Evolutionary conservation across 1,284 basidiomycete species (phyloP), one percentile per base, ranked within the genome.

Genomic region (Anthracocystis walkeri): DNA sequence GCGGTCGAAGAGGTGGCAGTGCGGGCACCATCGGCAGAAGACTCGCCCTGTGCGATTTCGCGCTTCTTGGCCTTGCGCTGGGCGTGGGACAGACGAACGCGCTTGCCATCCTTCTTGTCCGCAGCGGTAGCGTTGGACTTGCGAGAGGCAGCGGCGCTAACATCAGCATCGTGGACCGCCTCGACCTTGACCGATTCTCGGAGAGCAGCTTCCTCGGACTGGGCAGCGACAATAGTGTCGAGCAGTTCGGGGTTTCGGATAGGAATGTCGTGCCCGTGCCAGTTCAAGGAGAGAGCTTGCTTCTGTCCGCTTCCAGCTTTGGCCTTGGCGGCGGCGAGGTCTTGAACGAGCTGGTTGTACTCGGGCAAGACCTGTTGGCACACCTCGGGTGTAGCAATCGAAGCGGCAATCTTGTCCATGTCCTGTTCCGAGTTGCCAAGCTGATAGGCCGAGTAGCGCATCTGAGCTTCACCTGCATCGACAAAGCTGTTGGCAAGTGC

Each of bases 161-260:
- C 48, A 3, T 57, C 59, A 14, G 63, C 56, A 14, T 64, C 54
- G 18, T 25, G 45, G 35, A 70, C 42, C 7, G 70, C 65, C 41
- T 70, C 75, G 58, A 68, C 63, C 45, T 46, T 55, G 41, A 78
- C 89, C 57, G 86, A 86, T n/a, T 67, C 64, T 33, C 67, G 61
- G 1, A 83, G 70, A 3, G 65, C 63, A n/a, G 74, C 82, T 79
- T 95, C 90, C 3, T 92, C 93, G 14, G 91, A 90, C 81, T 95
- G 92, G 4, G 96, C 92, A 78, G 90, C 91, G 65, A 93, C 86
- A 68, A 97, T 87, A 20, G 92, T 92, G 79, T 93, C 92, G 54
- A 97, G 94, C 54, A 99, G 87, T 86, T 99, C 95, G 0, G 94
- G 93, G 79, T 92, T 94, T 59, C 95, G 89, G 50, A 97, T 89